phyloP scores from a whole-genome alignment of 139 green algal species.

The Tetraselmis chui region DNA sequence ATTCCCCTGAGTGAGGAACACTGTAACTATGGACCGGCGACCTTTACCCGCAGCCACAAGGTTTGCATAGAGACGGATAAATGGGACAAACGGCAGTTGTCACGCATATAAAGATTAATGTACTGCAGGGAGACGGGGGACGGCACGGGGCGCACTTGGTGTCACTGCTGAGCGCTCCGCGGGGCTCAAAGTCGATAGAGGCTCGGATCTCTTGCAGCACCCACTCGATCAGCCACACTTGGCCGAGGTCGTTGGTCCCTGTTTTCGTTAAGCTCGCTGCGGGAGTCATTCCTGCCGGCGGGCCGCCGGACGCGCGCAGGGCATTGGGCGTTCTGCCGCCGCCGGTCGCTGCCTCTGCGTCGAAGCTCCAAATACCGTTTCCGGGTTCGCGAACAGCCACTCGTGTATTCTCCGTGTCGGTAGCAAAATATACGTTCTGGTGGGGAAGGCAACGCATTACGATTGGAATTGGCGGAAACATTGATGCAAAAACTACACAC shows the following conservation, averaged over 20 bases:
- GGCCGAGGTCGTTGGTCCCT: no score
- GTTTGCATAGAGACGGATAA: neutral
- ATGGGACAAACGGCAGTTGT: neutral
- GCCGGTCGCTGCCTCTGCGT: neutral
- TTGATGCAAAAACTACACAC: no score
- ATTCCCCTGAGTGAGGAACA: no score
- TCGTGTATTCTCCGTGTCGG: slow-evolving; percentile 25
- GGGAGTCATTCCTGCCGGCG: neutral
- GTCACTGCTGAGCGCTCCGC: neutral
- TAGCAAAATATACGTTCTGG: slow-evolving; percentile 19
- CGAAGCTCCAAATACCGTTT: slow-evolving; percentile 21
- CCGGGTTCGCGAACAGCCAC: slow-evolving; percentile 7
- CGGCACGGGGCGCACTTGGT: neutral
- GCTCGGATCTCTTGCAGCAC: slow-evolving; percentile 8
- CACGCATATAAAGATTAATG: neutral
- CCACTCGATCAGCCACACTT: neutral
- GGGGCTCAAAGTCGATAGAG: slow-evolving; percentile 2
- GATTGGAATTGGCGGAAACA: no score
- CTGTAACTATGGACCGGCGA: no score
- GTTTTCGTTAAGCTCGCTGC: no score
- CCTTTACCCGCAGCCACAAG: neutral
- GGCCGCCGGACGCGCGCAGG: neutral
- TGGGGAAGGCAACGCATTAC: no score
- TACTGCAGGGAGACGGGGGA: neutral
- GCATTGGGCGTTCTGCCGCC: neutral